Percentiles rank a stretch among this genome's conserved stretches.
Conservation (phyloP, 1,284 basidiomycete species). For the Ceratobasidium sp. region DNA sequence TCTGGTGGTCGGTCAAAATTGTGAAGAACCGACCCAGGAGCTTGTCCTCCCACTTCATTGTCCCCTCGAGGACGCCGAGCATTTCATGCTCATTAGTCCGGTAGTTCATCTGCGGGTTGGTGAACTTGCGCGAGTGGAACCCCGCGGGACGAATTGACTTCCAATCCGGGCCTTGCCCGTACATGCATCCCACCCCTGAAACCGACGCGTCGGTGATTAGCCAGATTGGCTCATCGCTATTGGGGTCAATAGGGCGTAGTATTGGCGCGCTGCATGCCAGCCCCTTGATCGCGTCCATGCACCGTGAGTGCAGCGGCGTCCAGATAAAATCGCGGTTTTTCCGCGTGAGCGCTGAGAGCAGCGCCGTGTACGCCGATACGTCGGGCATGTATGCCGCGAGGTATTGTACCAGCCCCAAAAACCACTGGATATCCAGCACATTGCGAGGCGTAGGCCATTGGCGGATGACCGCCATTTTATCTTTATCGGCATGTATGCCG, state of each 20-base stretch:
- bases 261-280: constrained; percentile 50
- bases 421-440: constrained; percentile 56
- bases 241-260: constrained; percentile 45
- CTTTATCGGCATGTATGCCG: constrained; percentile 51
- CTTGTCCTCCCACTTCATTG: constrained; percentile 57
- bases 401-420: constrained; percentile 58
- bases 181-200: constrained; percentile 55
- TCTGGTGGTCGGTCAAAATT: constrained; percentile 57
- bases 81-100: constrained; percentile 57
- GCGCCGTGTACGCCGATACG: constrained; percentile 50
- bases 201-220: constrained; percentile 50
- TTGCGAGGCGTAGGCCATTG: constrained; percentile 49
- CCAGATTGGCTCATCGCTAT: constrained; percentile 47
- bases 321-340: constrained; percentile 49
- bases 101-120: constrained; percentile 56
- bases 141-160: constrained; percentile 41
- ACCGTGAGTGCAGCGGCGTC: constrained; percentile 52
- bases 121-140: constrained; percentile 57
- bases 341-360: constrained; percentile 48
- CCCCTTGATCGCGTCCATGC: constrained; percentile 56
- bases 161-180: constrained; percentile 50
- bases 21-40: constrained; percentile 52
- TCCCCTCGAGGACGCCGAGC: constrained; percentile 53
- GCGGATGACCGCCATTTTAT: constrained; percentile 49
- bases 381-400: constrained; percentile 49